phyloP scores from a whole-genome alignment of 345 rosid genomes.

The Eucalyptus marginata region DNA sequence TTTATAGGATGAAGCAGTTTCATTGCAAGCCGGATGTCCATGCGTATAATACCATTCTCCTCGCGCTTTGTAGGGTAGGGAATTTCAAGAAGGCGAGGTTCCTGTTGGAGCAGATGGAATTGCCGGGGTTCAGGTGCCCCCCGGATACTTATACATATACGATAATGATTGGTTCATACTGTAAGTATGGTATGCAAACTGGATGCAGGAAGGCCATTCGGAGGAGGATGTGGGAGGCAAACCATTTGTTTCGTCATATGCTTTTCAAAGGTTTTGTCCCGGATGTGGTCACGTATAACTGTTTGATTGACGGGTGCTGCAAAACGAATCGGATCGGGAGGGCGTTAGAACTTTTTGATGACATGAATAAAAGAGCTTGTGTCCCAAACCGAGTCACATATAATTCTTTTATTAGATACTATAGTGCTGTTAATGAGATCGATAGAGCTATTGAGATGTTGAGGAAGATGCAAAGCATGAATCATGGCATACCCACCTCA shows the following conservation, averaged over 20 bases:
- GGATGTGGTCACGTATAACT: conserved; percentile 75
- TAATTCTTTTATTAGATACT: conserved; percentile 75
- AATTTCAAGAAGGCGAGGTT: conserved; percentile 71
- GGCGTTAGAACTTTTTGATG: conserved; percentile 66
- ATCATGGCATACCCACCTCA: conserved; percentile 51
- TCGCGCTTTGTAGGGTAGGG: conserved; percentile 67
- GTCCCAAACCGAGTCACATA: conserved; percentile 61
- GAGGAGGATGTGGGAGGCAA: conserved; percentile 87
- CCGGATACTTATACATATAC: conserved; percentile 67
- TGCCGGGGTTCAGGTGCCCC: conserved; percentile 69
- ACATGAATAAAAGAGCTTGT: conserved; percentile 66
- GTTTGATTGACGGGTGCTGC: conserved; percentile 85
- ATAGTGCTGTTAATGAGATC: conserved; percentile 60
- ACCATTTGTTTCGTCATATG: conserved; percentile 77
- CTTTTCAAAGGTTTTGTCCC: conserved; percentile 69
- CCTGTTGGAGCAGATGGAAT: conserved; percentile 73
- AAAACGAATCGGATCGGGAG: conserved; percentile 63
- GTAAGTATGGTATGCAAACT: conserved; percentile 66
- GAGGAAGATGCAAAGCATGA: conserved; percentile 57
- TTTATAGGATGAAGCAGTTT: conserved; percentile 68
- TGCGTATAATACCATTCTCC: conserved; percentile 60
- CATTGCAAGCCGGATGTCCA: conserved; percentile 72
- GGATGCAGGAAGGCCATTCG: conserved; percentile 73
- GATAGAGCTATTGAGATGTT: conserved; percentile 67
- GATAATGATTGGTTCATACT: conserved; percentile 62